These are phyloP conservation scores for Candida ponderosae DNA, from an alignment of 805 yeast genomes.

Conservation along the genomic window DNA sequence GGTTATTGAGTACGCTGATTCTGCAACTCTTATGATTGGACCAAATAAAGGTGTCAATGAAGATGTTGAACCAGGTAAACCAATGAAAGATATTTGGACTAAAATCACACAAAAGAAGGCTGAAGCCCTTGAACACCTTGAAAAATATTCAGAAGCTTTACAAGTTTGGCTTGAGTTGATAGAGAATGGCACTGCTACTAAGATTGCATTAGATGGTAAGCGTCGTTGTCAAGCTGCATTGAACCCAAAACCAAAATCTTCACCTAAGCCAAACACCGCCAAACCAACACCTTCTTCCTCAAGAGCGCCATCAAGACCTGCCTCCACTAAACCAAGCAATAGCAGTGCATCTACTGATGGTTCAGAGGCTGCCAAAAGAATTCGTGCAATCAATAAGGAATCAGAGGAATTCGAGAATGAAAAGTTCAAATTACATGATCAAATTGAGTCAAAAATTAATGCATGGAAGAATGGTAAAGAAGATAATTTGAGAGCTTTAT, in stretches of 20 bases:
- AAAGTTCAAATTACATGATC: constrained; percentile 55
- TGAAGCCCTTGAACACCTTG: constrained; percentile 77
- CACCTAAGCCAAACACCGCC: constrained; percentile 14
- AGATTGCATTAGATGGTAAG: constrained; percentile 68
- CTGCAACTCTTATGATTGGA: constrained; percentile 26
- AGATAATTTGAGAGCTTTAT: constrained; percentile 69
- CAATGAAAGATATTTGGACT: constrained; percentile 62
- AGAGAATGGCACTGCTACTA: constrained; percentile 58
- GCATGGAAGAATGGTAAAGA: constrained; percentile 72
- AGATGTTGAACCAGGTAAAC: constrained; percentile 40
- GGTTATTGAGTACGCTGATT: constrained; percentile 21
- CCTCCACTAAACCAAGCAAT: constrained; percentile 5
- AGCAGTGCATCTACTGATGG: constrained; percentile 10
- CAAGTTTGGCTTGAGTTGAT: constrained; percentile 53
- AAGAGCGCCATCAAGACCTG: constrained; percentile 5
- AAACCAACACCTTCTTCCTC: constrained; percentile 6
- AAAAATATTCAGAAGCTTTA: constrained; percentile 59
- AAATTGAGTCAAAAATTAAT: constrained; percentile 44
- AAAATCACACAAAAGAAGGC: constrained; percentile 68
- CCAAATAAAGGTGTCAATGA: constrained; percentile 30
- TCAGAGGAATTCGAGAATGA: constrained; percentile 46
- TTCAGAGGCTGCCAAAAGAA: constrained; percentile 41
- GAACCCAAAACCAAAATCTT: constrained; percentile 40
- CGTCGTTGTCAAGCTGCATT: constrained; percentile 66
- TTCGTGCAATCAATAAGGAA: constrained; percentile 38